phyloP scores from a whole-genome alignment of 441 rosid species.

The Erodium moschatum region DNA sequence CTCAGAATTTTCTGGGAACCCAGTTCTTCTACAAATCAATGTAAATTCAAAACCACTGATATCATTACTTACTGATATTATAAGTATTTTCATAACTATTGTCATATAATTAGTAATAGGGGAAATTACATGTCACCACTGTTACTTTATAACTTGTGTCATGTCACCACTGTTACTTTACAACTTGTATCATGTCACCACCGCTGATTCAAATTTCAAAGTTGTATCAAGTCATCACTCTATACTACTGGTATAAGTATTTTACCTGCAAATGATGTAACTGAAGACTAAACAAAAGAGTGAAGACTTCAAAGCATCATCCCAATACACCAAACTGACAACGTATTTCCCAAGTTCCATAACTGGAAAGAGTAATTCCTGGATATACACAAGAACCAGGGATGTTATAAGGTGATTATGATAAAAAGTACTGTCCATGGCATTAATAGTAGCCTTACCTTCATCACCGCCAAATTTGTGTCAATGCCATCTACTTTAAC shows the following conservation, averaged over 20 bases:
- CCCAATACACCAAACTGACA: conserved; percentile 57
- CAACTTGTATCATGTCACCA: too few species aligned
- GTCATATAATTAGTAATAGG: too few species aligned
- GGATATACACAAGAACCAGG: too few species aligned
- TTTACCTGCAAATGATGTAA: conserved; percentile 61
- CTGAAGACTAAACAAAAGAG: conserved; percentile 57
- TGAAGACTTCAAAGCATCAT: conserved; percentile 57
- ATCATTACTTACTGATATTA: neutral
- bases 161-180: too few species aligned
- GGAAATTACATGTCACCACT: too few species aligned
- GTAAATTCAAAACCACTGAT: too few species aligned
- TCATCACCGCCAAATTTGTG: conserved; percentile 89
- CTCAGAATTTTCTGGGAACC: neutral
- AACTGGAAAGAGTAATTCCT: conserved; percentile 73
- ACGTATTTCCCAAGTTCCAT: conserved; percentile 54
- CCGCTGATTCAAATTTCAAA: too few species aligned
- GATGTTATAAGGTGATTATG: too few species aligned
- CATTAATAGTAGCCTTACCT: conserved; percentile 39
- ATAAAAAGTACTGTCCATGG: too few species aligned
- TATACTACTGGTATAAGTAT: conserved; percentile 1
- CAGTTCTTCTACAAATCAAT: neutral
- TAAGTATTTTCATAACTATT: too few species aligned
- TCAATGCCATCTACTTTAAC: conserved; percentile 89
- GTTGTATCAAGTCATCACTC: too few species aligned
- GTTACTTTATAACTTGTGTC: too few species aligned